phyloP scores from a whole-genome alignment of 352 stramenopile species.

The Phytopythium sindhum region DNA sequence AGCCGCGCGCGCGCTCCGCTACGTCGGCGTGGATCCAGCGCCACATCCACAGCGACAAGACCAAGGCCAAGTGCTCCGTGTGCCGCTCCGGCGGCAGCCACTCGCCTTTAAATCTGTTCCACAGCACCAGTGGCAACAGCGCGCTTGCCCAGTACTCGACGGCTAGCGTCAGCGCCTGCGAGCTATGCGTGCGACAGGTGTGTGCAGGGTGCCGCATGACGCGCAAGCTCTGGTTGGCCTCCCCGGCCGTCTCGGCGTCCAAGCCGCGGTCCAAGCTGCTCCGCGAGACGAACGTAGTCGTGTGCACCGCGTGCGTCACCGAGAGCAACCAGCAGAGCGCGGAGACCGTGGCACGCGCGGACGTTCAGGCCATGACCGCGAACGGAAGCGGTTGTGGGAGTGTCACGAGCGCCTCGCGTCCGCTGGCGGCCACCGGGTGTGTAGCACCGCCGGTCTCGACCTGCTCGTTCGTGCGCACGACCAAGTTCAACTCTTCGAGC shows the following conservation, averaged over 20 bases:
- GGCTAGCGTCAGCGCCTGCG: constrained; percentile 11
- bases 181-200: constrained; percentile 27
- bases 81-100: constrained; percentile 6
- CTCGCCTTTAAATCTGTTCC: constrained; percentile 11
- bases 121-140: background rate
- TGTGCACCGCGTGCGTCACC: constrained; percentile 5
- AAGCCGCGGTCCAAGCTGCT: constrained; percentile 18
- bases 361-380: background rate
- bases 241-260: background rate
- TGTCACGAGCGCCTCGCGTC: background rate
- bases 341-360: background rate
- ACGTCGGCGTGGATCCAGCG: constrained; percentile 2
- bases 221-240: constrained; percentile 11
- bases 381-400: background rate
- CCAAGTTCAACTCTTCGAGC: background rate
- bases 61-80: constrained; percentile 4
- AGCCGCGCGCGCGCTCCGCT: background rate
- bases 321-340: constrained; percentile 4
- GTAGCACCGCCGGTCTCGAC: background rate
- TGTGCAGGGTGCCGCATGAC: constrained; percentile 37
- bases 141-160: background rate
- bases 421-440: background rate
- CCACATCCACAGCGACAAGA: background rate
- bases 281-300: constrained; percentile 9
- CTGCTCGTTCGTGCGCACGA: background rate